Conservation (phyloP, 2,329 filamentous ascomycete species). For the Onygenales sp. region DNA sequence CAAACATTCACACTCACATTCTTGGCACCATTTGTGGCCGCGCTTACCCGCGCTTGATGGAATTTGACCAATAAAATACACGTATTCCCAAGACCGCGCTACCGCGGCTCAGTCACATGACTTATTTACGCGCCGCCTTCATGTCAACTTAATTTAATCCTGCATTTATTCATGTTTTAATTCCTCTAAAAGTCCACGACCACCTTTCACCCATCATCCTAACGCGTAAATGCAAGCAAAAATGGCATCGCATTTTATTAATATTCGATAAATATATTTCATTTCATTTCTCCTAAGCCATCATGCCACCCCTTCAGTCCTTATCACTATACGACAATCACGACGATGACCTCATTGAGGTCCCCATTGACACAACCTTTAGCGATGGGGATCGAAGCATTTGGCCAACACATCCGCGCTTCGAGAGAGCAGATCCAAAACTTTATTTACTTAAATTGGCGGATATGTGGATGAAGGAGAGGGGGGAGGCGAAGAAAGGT, state of each 20-base stretch:
- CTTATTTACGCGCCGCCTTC: no score
- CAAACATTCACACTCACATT: no score
- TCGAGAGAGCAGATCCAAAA: conserved; percentile 23
- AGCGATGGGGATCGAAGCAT: conserved; percentile 29
- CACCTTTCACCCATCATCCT: no score
- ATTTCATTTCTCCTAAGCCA: not conserved
- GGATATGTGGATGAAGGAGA: conserved; percentile 38
- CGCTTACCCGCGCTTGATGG: no score
- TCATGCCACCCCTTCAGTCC: not conserved
- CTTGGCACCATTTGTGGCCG: no score
- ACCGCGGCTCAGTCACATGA: no score
- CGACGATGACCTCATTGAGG: not conserved
- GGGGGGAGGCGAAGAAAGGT: conserved; percentile 30
- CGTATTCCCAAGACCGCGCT: no score
- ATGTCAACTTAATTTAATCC: no score
- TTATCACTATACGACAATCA: not conserved
- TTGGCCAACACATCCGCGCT: conserved; percentile 29
- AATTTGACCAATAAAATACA: no score
- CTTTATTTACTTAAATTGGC: conserved; percentile 41
- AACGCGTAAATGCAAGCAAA: not conserved
- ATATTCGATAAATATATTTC: not conserved
- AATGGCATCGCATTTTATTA: not conserved
- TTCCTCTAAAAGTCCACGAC: no score
- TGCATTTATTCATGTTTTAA: no score
- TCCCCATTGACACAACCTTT: conserved; percentile 22